Conservation (phyloP, 208 protist species). For the Acanthamoeba sp. region DNA sequence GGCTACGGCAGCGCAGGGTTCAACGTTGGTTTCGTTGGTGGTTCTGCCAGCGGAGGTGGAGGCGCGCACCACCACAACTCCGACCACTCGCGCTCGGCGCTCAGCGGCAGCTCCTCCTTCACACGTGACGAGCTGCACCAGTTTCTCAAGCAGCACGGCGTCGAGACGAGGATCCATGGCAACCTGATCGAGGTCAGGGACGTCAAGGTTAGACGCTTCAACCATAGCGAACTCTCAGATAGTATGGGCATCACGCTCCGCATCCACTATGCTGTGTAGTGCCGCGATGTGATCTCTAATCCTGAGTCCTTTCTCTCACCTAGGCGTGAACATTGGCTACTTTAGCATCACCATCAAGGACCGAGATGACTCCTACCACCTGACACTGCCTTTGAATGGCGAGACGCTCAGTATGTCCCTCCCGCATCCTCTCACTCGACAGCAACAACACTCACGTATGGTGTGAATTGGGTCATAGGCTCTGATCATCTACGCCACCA, state of each 20-base stretch:
- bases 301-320: background rate
- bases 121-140: background rate
- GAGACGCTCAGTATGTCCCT: no score
- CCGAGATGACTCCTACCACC: background rate
- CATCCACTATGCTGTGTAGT: background rate
- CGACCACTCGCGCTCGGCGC: background rate
- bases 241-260: background rate
- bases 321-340: background rate
- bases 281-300: background rate
- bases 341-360: slow-evolving; percentile 16
- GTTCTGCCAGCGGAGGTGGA: background rate
- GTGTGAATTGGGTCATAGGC: no score
- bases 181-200: background rate
- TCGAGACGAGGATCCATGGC: background rate
- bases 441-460: no score
- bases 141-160: background rate
- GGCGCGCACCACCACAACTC: background rate
- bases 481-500: no score
- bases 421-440: no score
- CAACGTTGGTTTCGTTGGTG: background rate
- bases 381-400: no score
- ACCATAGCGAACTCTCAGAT: background rate
- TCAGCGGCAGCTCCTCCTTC: background rate
- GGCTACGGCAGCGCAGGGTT: background rate
- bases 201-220: slow-evolving; percentile 11